These are phyloP conservation scores for Cordia subcordata DNA, from an alignment of 257 asterid genomes.

Conservation along the genomic window DNA sequence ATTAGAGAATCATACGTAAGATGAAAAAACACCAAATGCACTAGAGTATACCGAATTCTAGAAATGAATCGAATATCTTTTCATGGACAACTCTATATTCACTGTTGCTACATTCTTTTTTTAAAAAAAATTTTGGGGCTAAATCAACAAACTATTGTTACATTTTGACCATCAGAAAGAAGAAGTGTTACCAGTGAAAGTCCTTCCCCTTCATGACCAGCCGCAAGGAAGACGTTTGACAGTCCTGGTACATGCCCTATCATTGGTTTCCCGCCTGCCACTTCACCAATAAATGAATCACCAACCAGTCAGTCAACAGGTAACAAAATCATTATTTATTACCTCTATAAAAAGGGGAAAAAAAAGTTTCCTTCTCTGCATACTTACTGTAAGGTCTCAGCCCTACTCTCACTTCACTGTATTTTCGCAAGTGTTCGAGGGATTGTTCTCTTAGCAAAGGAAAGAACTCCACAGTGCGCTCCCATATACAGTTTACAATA, in stretches of 20 bases:
- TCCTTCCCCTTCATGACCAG: constrained; percentile 99
- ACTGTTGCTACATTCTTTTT: no score
- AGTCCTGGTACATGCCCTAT: constrained; percentile 74
- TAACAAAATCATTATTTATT: neutral
- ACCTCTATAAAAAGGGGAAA: no score
- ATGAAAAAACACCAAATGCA: no score
- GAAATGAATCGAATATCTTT: no score
- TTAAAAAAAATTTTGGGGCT: no score
- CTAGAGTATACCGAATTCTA: neutral
- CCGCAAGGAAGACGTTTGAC: constrained; percentile 63
- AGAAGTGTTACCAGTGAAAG: constrained; percentile 65
- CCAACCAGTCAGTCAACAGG: neutral
- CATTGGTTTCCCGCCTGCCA: constrained; percentile 87
- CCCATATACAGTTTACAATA: constrained; percentile 70
- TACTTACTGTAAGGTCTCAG: constrained; percentile 94
- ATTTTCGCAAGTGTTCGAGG: constrained; percentile 46
- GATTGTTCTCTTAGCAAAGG: constrained; percentile 53
- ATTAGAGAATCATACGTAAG: no score
- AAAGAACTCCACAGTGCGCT: constrained; percentile 76
- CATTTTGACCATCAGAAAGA: no score
- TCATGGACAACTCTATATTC: no score
- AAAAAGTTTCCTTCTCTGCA: neutral
- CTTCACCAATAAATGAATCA: constrained; percentile 28
- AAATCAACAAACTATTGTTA: no score
- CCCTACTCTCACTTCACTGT: constrained; percentile 86